Base-by-base conservation (phyloP, 345 rosid genomes). In the Brassica rapa region DNA sequence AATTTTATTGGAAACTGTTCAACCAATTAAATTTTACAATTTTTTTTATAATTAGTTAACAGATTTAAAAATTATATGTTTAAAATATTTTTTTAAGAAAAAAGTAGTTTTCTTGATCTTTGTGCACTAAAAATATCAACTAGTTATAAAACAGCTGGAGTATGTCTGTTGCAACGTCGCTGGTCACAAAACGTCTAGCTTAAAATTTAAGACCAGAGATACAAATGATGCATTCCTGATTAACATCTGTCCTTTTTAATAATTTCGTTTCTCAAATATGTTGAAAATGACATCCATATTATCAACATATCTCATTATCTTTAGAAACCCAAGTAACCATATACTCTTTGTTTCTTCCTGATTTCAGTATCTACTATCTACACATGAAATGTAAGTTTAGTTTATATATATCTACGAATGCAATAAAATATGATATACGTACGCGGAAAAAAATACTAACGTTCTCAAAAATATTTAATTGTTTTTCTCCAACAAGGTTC, bases 91-190 rank as follows among this genome's bases (percentile, higher is more conserved):
- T 19, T 19, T 19, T 19, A 19, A 0, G 21, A 19, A 19, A 19
- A 19, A 19, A 19, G 0, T 19, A 19, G 1, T 19, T 19, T 19
- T 19, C 21, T 19, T 19, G 1, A 19, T 19, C 21, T 19, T 19
- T 19, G 21, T 19, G 1, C 21, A 19, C 1, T 19, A 19, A 19
- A 19, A 19, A 19, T 0, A 19, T 19, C 1, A 19, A 19, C 1
- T 19, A 19, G 19, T 19, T 19, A 19, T 19, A 0, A 19, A 19
- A 19, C 21, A 19, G 21, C 0, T 0, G 21, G 1, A 19, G 1
- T 19, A 19, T 19, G 21, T 19, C 21, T 19, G 75, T 49, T 70
- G 70, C 62, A 61, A 76, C 21, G 74, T 69, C 80, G 49, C 6
- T 30, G 64, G 49, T 69, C 74, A 55, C 53, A 37, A 33, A 5